Evolutionary conservation across 257 asterid genomes (phyloP).

Genomic region (Solanum corneliomulleri): DNA sequence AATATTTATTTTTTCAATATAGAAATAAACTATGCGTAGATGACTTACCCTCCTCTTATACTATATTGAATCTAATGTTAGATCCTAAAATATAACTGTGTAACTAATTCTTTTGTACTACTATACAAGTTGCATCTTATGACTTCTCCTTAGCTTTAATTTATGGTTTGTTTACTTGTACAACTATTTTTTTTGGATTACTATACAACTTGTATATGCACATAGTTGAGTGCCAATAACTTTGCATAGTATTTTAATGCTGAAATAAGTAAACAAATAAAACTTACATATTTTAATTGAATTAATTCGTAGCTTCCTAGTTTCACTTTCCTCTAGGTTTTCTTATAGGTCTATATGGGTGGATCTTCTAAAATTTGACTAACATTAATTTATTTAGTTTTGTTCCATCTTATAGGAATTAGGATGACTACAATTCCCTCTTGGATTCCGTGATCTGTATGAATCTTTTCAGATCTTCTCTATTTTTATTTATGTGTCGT

Average conservation of each 20-base stretch:
- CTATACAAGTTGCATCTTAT: background rate
- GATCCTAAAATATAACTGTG: background rate
- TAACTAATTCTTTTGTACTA: background rate
- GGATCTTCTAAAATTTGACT: background rate
- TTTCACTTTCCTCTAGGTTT: background rate
- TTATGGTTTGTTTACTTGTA: background rate
- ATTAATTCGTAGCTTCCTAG: background rate
- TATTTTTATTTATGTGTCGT: too few relatives aligned
- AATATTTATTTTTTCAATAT: too few relatives aligned
- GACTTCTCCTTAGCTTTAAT: background rate
- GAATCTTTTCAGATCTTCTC: background rate
- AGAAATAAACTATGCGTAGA: too few relatives aligned
- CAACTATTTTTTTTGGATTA: too few relatives aligned
- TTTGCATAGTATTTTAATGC: background rate
- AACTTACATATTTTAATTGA: background rate
- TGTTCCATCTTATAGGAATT: background rate
- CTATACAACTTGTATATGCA: background rate
- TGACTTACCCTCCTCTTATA: background rate
- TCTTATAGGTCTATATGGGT: background rate
- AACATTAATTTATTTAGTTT: background rate
- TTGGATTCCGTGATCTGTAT: background rate
- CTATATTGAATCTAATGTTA: background rate
- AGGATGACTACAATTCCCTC: background rate
- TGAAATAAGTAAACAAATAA: too few relatives aligned
- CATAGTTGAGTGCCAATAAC: background rate